phyloP scores from a whole-genome alignment of 768 basidiomycete species.

The Pleurotus salmoneostramineus region DNA sequence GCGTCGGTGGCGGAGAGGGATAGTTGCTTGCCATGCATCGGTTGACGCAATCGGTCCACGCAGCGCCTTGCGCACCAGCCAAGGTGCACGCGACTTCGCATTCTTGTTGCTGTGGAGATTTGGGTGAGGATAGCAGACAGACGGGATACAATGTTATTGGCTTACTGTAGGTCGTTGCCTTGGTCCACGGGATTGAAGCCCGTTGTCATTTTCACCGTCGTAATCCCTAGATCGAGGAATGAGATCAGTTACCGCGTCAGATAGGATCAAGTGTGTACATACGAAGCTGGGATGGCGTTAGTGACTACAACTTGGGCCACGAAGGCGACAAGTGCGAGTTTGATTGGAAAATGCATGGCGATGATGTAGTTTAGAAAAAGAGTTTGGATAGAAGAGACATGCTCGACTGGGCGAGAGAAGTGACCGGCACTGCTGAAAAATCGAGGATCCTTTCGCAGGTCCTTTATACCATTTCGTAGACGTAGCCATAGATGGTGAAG shows the following conservation, averaged over 20 bases:
- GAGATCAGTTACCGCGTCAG: not conserved
- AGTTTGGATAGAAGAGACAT: slow-evolving; percentile 1
- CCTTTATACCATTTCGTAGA: no score
- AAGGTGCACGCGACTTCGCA: slow-evolving; percentile 2
- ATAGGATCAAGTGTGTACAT: not conserved
- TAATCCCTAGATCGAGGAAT: not conserved
- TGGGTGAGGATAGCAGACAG: not conserved
- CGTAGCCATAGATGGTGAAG: no score
- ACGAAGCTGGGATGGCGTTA: not conserved
- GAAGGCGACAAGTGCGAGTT: not conserved
- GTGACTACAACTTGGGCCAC: not conserved
- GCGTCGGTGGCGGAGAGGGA: not conserved
- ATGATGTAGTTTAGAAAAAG: not conserved
- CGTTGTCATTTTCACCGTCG: not conserved
- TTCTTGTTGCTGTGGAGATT: slow-evolving; percentile 2
- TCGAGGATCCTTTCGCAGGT: no score
- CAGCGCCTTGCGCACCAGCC: not conserved
- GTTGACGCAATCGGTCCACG: not conserved
- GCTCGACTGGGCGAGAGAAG: not conserved
- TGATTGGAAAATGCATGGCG: not conserved
- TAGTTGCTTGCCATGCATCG: slow-evolving; percentile 1
- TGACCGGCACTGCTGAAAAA: no score
- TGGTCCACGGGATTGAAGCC: not conserved
- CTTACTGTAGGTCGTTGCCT: not conserved
- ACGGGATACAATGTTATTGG: not conserved